These are phyloP conservation scores for Akanthomyces lecanii DNA, from an alignment of 2,329 filamentous ascomycete genomes.

Conservation along the genomic window DNA sequence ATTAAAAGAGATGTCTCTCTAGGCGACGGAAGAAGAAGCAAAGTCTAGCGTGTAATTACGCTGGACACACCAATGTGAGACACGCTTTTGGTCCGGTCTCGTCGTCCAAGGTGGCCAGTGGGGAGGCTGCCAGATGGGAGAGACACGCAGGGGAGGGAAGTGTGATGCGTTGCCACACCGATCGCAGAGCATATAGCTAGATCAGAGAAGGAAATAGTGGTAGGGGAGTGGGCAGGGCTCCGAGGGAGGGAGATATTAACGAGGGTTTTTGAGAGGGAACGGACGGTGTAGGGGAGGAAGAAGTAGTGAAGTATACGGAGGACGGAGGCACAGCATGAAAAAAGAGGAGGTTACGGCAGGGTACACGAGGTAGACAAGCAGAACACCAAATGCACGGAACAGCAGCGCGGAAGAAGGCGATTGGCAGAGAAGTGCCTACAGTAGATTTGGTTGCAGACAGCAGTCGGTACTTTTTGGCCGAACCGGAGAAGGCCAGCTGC, in stretches of 20 bases:
- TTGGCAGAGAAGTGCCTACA: neutral
- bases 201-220: neutral
- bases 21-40: conserved; percentile 12
- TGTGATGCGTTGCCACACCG: neutral
- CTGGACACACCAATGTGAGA: conserved; percentile 12
- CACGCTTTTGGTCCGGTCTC: conserved; percentile 10
- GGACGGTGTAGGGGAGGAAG: neutral
- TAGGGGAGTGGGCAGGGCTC: neutral
- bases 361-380: neutral
- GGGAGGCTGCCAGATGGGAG: conserved; percentile 6
- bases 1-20: conserved; percentile 8
- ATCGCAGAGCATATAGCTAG: neutral
- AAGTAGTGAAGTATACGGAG: neutral
- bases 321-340: neutral
- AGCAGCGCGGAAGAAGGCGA: neutral
- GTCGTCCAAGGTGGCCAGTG: neutral
- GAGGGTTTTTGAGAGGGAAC: neutral
- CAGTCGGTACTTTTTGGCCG: neutral
- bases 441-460: neutral
- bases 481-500: neutral
- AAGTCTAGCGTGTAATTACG: conserved; percentile 16
- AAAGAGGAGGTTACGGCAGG: neutral
- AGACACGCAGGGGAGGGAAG: conserved; percentile 11
- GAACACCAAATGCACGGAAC: neutral
- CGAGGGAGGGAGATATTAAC: neutral